phyloP scores from a whole-genome alignment of 129 eudicot species.

The sunflower (Helianthus annuus) region HanXRQr2.0-SUNRISE NC_035446.2:72792551-72793050 shows the following conservation, averaged over 20 bases:
- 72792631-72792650: no score
- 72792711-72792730: neutral
- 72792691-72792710: neutral
- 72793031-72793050: slow-evolving; percentile 94
- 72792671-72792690: neutral
- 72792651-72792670: no score
- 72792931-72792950: slow-evolving; percentile 99
- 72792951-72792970: slow-evolving; percentile 99
- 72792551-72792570: no score
- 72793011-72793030: slow-evolving; percentile 98
- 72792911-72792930: slow-evolving; percentile 85
- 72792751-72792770: neutral
- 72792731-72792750: neutral
- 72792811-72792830: neutral
- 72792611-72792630: no score
- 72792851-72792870: slow-evolving; percentile 97
- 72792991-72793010: slow-evolving; percentile 70
- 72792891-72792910: slow-evolving; percentile 94
- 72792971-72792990: slow-evolving; percentile 93
- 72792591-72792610: no score
- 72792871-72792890: slow-evolving; percentile 88
- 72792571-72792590: no score
- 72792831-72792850: slow-evolving; percentile 65
- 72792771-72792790: neutral
- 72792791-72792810: neutral